Evolutionary conservation across 1,284 basidiomycete species (phyloP), one percentile per base, ranked within the genome.

Genomic region (Malassezia pachydermatis): DNA sequence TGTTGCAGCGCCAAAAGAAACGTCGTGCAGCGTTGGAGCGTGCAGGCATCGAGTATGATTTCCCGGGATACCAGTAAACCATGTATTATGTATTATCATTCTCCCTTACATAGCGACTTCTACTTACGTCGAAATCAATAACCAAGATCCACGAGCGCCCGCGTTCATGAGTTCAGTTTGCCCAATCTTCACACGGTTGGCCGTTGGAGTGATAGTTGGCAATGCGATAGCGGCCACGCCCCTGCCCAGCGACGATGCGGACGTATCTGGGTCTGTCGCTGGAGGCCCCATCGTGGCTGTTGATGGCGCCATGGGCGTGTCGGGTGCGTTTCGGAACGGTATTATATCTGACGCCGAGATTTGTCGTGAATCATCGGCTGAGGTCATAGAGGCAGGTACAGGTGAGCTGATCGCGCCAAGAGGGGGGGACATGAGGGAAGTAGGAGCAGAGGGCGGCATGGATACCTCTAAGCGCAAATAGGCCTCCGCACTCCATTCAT

Each of bases 401-500:
- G 34, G 34, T 13, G 34, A 36, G 11, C 10, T 2, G 2, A 24
- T 5, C 23, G 35, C 5, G 35, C 24, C 25, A 7, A 28, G 29
- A 19, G 27, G 35, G 19, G 19, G 43, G 27, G 41, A n/a, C n/a
- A n/a, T n/a, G n/a, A n/a, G n/a, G n/a, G n/a, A n/a, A n/a, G n/a
- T n/a, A n/a, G 29, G 19, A 40, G 20, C 49, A 13, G 20, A 38
- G 20, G n/a, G 43, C 24, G 9, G n/a, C 41, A 27, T n/a, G n/a
- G n/a, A n/a, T n/a, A n/a, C n/a, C n/a, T 67, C 57, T 27, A 74
- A 54, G 5, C 83, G 80, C 33, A 96, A 76, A 76, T 86, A 96
- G 3, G 84, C 82, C 65, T 96, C 89, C 0, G 88, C 89, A 63
- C 83, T 82, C 94, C 94, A 99, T 73, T 98, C 94, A 74, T 96